Percentiles rank a stretch among this genome's conserved stretches.
Conservation (phyloP, 1,284 basidiomycete species). For the Retiboletus flavoniger region DNA sequence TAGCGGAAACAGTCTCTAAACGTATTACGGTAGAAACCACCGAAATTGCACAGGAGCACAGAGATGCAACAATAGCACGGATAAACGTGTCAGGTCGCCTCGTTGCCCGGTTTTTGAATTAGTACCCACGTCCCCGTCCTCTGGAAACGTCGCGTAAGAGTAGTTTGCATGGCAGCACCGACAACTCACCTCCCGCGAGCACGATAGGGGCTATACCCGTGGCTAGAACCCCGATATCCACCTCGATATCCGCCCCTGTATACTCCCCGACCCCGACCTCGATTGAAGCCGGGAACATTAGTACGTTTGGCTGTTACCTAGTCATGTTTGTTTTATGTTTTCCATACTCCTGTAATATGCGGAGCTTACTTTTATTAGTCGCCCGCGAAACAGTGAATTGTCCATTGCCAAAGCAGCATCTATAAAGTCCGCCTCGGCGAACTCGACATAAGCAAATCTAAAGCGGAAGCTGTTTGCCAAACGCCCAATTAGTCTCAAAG, state of each 20-base stretch:
- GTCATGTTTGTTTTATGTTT: conserved; percentile 1
- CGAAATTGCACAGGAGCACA: conserved; percentile 10
- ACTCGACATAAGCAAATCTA: conserved; percentile 98
- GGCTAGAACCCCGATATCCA: conserved; percentile 46
- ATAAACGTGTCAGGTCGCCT: conserved; percentile 13
- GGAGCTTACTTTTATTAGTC: conserved; percentile 78
- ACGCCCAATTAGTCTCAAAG: conserved; percentile 1
- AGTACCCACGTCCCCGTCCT: conserved; percentile 71
- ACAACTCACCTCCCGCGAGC: conserved; percentile 71
- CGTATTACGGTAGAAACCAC: conserved; percentile 11
- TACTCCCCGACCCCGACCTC: conserved; percentile 77
- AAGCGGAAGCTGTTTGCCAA: conserved; percentile 5
- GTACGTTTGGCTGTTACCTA: conserved; percentile 92
- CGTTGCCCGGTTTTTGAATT: conserved; percentile 33
- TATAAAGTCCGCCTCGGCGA: conserved; percentile 91
- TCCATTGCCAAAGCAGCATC: conserved; percentile 94
- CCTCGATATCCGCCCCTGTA: conserved; percentile 67
- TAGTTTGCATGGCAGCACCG: conserved; percentile 1
- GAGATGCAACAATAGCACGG: conserved; percentile 12
- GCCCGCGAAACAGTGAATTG: conserved; percentile 91
- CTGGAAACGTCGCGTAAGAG: conserved; percentile 37
- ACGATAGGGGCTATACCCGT: conserved; percentile 76
- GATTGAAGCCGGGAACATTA: conserved; percentile 87
- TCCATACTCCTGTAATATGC: conserved; percentile 2
- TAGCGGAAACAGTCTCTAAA: conserved; percentile 25